Base-by-base conservation (phyloP, 495 filamentous ascomycete species). In the Arthonia radiata region DNA sequence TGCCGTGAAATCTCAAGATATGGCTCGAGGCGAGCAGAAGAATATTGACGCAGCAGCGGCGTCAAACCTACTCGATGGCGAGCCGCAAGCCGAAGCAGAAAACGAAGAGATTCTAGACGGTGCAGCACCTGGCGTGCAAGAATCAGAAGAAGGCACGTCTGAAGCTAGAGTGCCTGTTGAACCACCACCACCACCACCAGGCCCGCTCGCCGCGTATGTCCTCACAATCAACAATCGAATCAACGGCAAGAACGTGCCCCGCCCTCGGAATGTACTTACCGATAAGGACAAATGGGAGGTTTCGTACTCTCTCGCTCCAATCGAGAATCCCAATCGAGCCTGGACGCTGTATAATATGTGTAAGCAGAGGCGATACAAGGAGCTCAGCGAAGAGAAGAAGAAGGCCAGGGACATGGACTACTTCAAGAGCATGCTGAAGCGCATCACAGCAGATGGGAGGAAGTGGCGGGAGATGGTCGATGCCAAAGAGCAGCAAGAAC, bases 221-320 rank as follows among this genome's bases (percentile, higher is more conserved):
- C 49, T 92, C 17, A 67, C 64, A 0, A 52, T 77, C 31, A 61
- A 61, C 31, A 83, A 79, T 47, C 60, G 57, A 30, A 58, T 92
- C 29, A 78, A 92, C 46, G 67, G 59, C 14, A 26, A 49, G 11
- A 51, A 57, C 28, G 67, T 80, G 5, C 31, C 46, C 1, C 65
- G 80, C 2, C 76, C 79, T 0, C 26, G 42, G 1, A 25, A 54
- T 1, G 7, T 11, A 7, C 42, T 89, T 23, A 35, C 17, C 0
- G 25, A 47, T 9, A 8, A 34, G 0, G 64, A 82, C 34, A 43
- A 49, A 1, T 97, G 86, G 83, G 44, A 47, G 0, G 48, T 93
- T 21, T 67, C 90, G 30, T 92, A 90, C 46, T 53, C 62, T 14
- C 42, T 92, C 17, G 46, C 54, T 24, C 73, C 86, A 38, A 37